Conservation (phyloP, 352 stramenopile genomes). For the Pythium aphanidermatum region DNA sequence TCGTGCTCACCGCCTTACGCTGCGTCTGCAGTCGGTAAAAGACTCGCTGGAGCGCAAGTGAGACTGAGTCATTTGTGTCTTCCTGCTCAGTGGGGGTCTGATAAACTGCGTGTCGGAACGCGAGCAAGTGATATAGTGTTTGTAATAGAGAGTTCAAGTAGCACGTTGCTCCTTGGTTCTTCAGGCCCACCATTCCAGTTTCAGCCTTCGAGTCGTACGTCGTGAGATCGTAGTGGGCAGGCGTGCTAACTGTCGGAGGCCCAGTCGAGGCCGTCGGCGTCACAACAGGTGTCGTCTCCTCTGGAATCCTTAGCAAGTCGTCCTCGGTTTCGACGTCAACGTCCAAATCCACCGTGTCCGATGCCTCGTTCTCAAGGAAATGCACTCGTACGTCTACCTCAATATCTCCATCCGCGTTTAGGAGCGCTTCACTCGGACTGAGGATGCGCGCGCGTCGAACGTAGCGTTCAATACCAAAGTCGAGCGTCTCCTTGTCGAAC, state of each 20-base stretch:
- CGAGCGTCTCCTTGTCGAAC: slow-evolving; percentile 41
- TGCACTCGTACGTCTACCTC: slow-evolving; percentile 45
- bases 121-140: slow-evolving; percentile 86
- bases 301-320: slow-evolving; percentile 14
- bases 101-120: slow-evolving; percentile 84
- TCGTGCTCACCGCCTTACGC: slow-evolving; percentile 81
- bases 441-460: slow-evolving; percentile 35
- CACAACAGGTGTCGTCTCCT: slow-evolving; percentile 10
- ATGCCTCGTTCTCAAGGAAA: slow-evolving; percentile 11
- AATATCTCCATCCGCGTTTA: slow-evolving; percentile 37
- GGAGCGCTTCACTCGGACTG: slow-evolving; percentile 36
- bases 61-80: slow-evolving; percentile 82
- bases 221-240: slow-evolving; percentile 23
- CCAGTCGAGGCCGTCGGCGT: slow-evolving; percentile 10
- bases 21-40: slow-evolving; percentile 80
- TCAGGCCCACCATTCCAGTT: slow-evolving; percentile 83
- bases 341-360: slow-evolving; percentile 5
- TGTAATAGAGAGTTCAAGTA: slow-evolving; percentile 94
- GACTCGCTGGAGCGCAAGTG: slow-evolving; percentile 74
- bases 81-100: slow-evolving; percentile 68
- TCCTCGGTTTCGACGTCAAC: slow-evolving; percentile 14
- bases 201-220: slow-evolving; percentile 75
- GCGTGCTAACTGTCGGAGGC: slow-evolving; percentile 1
- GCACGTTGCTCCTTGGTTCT: slow-evolving; percentile 90
- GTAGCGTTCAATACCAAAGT: slow-evolving; percentile 57